phyloP scores from a whole-genome alignment of 768 basidiomycete genomes.

The Rhodotorula diobovata region DNA sequence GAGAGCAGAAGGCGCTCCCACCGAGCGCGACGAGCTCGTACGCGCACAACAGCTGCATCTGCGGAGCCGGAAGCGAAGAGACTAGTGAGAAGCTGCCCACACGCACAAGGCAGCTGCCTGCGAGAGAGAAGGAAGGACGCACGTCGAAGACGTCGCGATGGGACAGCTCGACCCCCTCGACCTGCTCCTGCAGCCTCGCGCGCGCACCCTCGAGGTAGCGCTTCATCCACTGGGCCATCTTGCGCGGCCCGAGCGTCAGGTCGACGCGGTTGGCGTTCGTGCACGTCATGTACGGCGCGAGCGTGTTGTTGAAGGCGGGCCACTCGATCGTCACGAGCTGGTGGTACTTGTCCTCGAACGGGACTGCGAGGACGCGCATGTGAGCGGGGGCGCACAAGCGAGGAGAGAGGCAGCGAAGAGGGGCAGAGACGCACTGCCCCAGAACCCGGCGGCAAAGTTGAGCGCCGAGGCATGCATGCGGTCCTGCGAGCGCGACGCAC shows the following conservation, averaged over 20 bases:
- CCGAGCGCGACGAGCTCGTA: slow-evolving; percentile 71
- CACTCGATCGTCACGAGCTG: slow-evolving; percentile 71
- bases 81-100: not conserved
- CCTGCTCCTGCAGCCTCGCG: slow-evolving; percentile 55
- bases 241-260: not conserved
- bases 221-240: slow-evolving; percentile 57
- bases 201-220: slow-evolving; percentile 68
- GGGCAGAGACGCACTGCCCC: slow-evolving; percentile 6
- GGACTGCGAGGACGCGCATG: slow-evolving; percentile 58
- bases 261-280: slow-evolving; percentile 54
- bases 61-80: not conserved
- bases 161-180: slow-evolving; percentile 61
- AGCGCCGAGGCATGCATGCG: slow-evolving; percentile 54
- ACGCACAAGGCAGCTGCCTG: too few relatives aligned
- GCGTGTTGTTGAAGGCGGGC: slow-evolving; percentile 55
- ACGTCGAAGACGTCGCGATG: slow-evolving; percentile 63
- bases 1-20: slow-evolving; percentile 48
- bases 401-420: not conserved
- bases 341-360: slow-evolving; percentile 64
- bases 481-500: slow-evolving; percentile 46
- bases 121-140: not conserved
- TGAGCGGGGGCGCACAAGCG: too few relatives aligned
- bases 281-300: slow-evolving; percentile 55
- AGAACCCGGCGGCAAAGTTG: slow-evolving; percentile 57
- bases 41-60: slow-evolving; percentile 60